Base-by-base conservation (phyloP, 2,329 filamentous ascomycete species). In the Kalmusia sp. region DNA sequence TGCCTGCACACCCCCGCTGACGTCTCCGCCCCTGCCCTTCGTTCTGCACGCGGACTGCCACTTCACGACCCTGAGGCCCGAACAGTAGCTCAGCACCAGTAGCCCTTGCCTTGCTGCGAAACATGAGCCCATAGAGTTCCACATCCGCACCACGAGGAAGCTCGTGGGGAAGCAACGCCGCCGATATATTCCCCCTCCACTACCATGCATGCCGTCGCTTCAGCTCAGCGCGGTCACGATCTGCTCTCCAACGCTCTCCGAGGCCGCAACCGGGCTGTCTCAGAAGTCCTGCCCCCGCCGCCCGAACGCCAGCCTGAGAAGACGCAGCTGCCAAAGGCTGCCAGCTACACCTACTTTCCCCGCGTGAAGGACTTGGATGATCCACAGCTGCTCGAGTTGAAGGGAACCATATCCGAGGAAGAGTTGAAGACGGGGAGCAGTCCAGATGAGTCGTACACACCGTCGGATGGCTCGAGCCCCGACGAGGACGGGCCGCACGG, bases 381-480 rank as follows among this genome's bases (percentile, higher is more conserved):
- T 40, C 47, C 69, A 22, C 55, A 63, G 21, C 58, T 66, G 38
- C 59, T 68, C 27, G 69, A 68, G 40, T 54, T 67, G 31, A 70
- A 65, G 51, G 64, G 65, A 24, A 62, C 57, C 7, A 64, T 68
- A 37, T 67, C 69, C 3, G 71, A 74, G 31, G 69, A 72, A 19
- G 68, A 74, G 25, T 54, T 71, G 47, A 63, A 68, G 33, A 54
- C 57, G 15, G 55, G 52, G 49, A 61, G 54, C 38, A 61, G 59
- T 48, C 68, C 60, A 35, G 76, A 79, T 54, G 58, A 59, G 3
- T 70, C 70, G 11, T 70, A 68, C 55, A 73, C 73, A 48, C 77
- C 77, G 15, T 79, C 77, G 15, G 77, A 72, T 22, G 76, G 73
- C 51, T 78, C 75, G 8, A 80, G 77, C 44, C 78, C 78, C 9